A percentile compares a stretch with the other conserved stretches of the same genome.
Conservation (phyloP, 768 basidiomycete genomes). For the Lactarius pseudohatsudake region DNA sequence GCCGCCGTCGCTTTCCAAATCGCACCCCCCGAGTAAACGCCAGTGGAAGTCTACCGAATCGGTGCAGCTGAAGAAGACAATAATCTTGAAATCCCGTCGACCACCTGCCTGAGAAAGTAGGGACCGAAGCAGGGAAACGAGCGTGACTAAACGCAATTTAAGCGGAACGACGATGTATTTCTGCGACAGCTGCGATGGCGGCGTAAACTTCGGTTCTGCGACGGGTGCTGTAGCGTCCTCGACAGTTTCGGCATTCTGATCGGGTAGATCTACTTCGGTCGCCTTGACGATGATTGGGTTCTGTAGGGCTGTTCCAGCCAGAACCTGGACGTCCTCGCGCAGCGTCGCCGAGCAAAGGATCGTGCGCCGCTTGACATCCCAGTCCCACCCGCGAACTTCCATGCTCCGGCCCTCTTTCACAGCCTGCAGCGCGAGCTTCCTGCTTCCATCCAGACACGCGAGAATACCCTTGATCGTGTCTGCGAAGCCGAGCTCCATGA, state of each 20-base stretch:
- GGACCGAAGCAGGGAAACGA: constrained; percentile 81
- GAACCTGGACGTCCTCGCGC: constrained; percentile 88
- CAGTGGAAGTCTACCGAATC: constrained; percentile 99
- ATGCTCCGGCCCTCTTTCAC: constrained; percentile 61
- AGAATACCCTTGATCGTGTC: constrained; percentile 92
- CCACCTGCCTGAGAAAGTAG: constrained; percentile 63
- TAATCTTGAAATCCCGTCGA: constrained; percentile 65
- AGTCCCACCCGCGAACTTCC: constrained; percentile 86
- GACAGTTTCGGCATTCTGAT: constrained; percentile 32
- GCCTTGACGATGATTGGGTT: constrained; percentile 85
- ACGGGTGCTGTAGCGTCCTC: constrained; percentile 30
- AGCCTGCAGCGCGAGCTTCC: constrained; percentile 68
- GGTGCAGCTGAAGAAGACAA: constrained; percentile 95
- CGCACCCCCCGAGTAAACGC: constrained; percentile 59
- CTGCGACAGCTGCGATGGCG: constrained; percentile 90
- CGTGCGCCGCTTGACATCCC: constrained; percentile 74
- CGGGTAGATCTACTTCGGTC: constrained; percentile 46
- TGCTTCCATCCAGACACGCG: constrained; percentile 79
- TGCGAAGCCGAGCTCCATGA: constrained; percentile 99
- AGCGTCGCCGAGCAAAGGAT: constrained; percentile 97
- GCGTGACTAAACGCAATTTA: constrained; percentile 90
- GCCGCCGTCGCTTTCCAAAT: constrained; percentile 17
- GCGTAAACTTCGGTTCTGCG: constrained; percentile 69
- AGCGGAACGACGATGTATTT: constrained; percentile 88
- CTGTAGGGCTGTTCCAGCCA: constrained; percentile 79